Conservation (phyloP, 768 basidiomycete genomes). For the Pisolithus marmoratus region DNA sequence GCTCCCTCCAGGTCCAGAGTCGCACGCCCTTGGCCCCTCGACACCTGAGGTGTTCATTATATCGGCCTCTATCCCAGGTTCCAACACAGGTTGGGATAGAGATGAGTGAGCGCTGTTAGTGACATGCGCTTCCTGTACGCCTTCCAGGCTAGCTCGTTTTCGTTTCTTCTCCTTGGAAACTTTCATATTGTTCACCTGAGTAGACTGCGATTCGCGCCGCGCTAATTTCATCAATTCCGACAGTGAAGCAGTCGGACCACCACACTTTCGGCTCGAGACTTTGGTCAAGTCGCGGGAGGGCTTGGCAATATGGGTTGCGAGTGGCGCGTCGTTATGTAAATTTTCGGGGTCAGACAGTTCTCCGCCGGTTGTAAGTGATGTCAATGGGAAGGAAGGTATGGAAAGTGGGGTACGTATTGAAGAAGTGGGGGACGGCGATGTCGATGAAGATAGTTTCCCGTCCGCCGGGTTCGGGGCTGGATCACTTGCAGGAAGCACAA, state of each 20-base stretch:
- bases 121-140: not conserved
- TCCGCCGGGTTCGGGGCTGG: not conserved
- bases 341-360: not conserved
- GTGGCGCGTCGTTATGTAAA: not conserved
- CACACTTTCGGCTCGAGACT: not conserved
- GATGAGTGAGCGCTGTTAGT: not conserved
- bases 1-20: no score
- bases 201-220: conserved; percentile 8
- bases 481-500: no score
- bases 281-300: not conserved
- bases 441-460: not conserved
- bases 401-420: not conserved
- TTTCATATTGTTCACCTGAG: no score
- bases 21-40: no score
- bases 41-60: no score
- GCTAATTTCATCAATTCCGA: conserved; percentile 13
- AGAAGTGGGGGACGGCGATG: not conserved
- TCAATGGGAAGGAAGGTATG: not conserved
- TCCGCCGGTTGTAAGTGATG: not conserved
- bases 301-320: not conserved
- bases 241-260: conserved; percentile 18
- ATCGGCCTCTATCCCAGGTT: not conserved
- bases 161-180: not conserved
- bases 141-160: not conserved
- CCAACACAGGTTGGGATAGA: not conserved